These are phyloP conservation scores for Asclepias syriaca DNA, from an alignment of 257 asterid genomes.

Conservation along the genomic window DNA sequence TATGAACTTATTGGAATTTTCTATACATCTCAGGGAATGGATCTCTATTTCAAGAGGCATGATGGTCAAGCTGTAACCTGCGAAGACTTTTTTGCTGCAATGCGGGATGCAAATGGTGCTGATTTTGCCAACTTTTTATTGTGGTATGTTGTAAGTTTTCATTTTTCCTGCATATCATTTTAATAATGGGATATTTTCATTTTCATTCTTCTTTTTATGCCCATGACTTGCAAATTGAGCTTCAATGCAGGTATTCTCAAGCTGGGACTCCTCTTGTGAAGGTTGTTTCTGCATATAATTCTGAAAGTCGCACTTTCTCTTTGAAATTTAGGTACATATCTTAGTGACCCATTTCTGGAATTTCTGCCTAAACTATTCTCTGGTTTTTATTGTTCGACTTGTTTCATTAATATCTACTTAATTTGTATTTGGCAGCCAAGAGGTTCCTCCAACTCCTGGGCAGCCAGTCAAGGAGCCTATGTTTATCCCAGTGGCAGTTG, in stretches of 20 bases:
- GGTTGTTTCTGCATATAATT: conserved; percentile 52
- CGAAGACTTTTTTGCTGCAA: conserved; percentile 86
- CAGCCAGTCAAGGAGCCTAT: conserved; percentile 81
- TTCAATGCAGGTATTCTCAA: conserved; percentile 81
- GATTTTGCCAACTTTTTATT: conserved; percentile 77
- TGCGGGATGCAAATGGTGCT: conserved; percentile 93
- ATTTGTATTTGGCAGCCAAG: conserved; percentile 61
- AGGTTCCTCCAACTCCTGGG: conserved; percentile 86
- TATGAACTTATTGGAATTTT: not conserved
- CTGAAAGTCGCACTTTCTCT: conserved; percentile 56
- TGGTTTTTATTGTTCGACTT: not conserved
- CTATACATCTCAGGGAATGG: conserved; percentile 59
- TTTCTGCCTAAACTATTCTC: not conserved
- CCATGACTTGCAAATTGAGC: conserved; percentile 7
- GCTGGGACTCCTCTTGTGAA: conserved; percentile 91
- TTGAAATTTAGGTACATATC: conserved; percentile 71
- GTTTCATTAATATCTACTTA: conserved; percentile 13
- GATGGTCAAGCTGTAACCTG: conserved; percentile 89
- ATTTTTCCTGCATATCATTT: not conserved
- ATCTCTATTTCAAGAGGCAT: conserved; percentile 69
- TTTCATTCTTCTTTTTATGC: not conserved
- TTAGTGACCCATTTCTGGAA: not conserved
- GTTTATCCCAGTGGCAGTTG: conserved; percentile 72
- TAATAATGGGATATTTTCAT: no score
- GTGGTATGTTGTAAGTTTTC: conserved; percentile 43